phyloP scores from a whole-genome alignment of 495 filamentous ascomycete genomes.

The Endocarpon pusillum region DNA sequence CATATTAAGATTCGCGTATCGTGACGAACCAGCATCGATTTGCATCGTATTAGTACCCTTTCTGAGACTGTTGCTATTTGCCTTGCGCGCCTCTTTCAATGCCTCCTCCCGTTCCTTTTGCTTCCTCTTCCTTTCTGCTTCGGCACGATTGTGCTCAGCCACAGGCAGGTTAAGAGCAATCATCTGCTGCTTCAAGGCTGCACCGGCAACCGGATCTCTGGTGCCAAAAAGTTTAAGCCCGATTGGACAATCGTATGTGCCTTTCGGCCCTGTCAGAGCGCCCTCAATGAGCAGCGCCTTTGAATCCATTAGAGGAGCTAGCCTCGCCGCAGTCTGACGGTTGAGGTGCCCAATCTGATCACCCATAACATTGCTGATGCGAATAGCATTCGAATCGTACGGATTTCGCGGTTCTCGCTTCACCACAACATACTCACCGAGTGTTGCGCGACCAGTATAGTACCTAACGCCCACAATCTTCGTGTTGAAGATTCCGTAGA shows the following conservation, averaged over 20 bases:
- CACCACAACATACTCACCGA: conserved; percentile 54
- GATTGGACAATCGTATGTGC: conserved; percentile 52
- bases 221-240: conserved; percentile 50
- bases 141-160: conserved; percentile 18
- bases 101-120: conserved; percentile 25
- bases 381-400: conserved; percentile 67
- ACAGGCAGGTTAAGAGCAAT: conserved; percentile 42
- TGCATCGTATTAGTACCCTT: conserved; percentile 22
- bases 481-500: conserved; percentile 24
- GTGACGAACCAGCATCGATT: conserved; percentile 12
- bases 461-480: conserved; percentile 73
- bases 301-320: conserved; percentile 37
- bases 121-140: conserved; percentile 16
- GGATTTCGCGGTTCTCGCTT: conserved; percentile 52
- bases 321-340: conserved; percentile 40
- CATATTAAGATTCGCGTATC: conserved; percentile 18
- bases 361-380: conserved; percentile 62
- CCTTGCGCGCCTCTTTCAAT: conserved; percentile 31
- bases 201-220: conserved; percentile 29
- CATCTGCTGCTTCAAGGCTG: conserved; percentile 40
- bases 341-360: conserved; percentile 72
- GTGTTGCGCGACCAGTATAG: conserved; percentile 53
- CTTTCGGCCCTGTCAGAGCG: conserved; percentile 42
- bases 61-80: conserved; percentile 23
- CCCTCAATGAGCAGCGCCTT: conserved; percentile 45